Evolutionary conservation across 2,329 filamentous ascomycete genomes (phyloP).

Genomic region (Hypoxylon sp.): DNA sequence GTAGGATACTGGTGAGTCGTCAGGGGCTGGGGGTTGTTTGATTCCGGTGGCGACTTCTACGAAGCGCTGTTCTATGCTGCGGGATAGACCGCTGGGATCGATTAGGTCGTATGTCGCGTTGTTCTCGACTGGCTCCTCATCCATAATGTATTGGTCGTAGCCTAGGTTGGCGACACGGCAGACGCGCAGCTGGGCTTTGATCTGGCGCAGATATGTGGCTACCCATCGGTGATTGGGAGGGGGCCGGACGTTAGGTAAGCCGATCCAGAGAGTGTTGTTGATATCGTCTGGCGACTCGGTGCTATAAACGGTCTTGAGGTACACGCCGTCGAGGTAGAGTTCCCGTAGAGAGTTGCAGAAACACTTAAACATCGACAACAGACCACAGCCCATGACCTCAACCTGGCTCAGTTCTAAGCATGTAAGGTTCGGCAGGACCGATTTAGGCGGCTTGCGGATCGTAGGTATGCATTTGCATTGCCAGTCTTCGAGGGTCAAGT

Average conservation of each 20-base stretch:
- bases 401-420: conserved; percentile 62
- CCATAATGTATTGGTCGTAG: conserved; percentile 60
- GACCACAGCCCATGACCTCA: conserved; percentile 57
- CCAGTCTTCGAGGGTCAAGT: conserved; percentile 60
- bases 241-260: conserved; percentile 61
- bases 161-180: conserved; percentile 63
- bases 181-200: conserved; percentile 56
- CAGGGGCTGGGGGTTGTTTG: conserved; percentile 56
- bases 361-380: conserved; percentile 56
- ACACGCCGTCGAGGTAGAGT: conserved; percentile 63
- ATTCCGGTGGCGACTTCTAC: conserved; percentile 63
- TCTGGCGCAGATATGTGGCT: conserved; percentile 59
- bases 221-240: conserved; percentile 59
- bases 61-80: conserved; percentile 62
- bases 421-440: conserved; percentile 58
- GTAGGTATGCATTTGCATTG: conserved; percentile 58
- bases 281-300: conserved; percentile 54
- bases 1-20: conserved; percentile 56
- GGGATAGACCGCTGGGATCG: conserved; percentile 60
- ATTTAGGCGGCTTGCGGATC: conserved; percentile 51
- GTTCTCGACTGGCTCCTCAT: conserved; percentile 50
- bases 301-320: conserved; percentile 61
- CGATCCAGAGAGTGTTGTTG: conserved; percentile 61
- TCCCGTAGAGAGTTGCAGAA: conserved; percentile 60
- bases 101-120: conserved; percentile 57